phyloP scores from a whole-genome alignment of 192 early-diverging fungal genomes.

The Backusella psychrophila region DNA sequence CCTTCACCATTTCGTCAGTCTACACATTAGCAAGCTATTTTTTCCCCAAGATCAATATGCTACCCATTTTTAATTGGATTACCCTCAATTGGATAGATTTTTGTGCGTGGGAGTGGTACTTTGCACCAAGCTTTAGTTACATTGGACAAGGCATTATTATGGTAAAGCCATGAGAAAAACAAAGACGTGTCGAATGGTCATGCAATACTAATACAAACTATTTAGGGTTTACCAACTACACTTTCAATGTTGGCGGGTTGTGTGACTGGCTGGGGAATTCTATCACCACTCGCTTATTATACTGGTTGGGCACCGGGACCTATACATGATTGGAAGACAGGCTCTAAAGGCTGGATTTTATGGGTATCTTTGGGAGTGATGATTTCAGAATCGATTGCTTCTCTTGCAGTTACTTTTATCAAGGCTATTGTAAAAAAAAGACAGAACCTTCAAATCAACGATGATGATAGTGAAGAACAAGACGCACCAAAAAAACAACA shows the following conservation, averaged over 20 bases:
- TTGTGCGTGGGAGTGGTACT: slow-evolving; percentile 65
- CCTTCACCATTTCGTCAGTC: slow-evolving; percentile 59
- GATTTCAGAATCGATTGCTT: slow-evolving; percentile 71
- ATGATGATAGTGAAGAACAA: slow-evolving; percentile 22
- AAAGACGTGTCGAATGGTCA: background rate
- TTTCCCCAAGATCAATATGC: slow-evolving; percentile 47
- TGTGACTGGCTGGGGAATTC: slow-evolving; percentile 70
- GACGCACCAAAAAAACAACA: slow-evolving; percentile 52
- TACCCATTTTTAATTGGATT: slow-evolving; percentile 60
- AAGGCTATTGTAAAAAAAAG: slow-evolving; percentile 36
- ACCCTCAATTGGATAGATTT: slow-evolving; percentile 48
- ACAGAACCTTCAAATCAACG: background rate
- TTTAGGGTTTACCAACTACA: slow-evolving; percentile 65
- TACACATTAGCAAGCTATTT: slow-evolving; percentile 69
- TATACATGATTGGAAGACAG: slow-evolving; percentile 65
- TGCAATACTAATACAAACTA: background rate
- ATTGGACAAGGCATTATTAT: slow-evolving; percentile 81
- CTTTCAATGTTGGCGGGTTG: slow-evolving; percentile 70
- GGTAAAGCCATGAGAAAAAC: slow-evolving; percentile 31
- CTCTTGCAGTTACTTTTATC: slow-evolving; percentile 50
- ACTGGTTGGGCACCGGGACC: slow-evolving; percentile 73
- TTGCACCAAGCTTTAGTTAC: slow-evolving; percentile 72
- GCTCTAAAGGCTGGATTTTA: slow-evolving; percentile 74
- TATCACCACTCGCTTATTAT: slow-evolving; percentile 66
- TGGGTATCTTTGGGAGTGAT: slow-evolving; percentile 80